These are phyloP conservation scores for Eucalyptus leucophloia DNA, from an alignment of 345 rosid species.

Conservation along the genomic window DNA sequence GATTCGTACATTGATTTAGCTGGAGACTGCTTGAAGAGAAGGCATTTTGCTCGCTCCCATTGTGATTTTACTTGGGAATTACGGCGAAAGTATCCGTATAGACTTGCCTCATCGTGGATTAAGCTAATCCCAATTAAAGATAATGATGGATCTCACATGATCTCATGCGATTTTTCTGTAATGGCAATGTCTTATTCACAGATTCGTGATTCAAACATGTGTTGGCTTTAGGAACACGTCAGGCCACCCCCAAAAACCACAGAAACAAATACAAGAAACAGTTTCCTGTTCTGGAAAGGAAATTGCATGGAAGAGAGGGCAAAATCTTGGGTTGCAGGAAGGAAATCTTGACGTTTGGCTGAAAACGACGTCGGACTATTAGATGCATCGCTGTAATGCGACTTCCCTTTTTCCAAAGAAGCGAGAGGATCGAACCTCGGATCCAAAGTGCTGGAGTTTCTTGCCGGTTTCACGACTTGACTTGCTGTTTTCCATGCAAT, in stretches of 20 bases:
- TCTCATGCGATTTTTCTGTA: neutral
- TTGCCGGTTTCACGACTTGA: neutral
- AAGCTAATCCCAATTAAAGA: neutral
- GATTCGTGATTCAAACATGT: neutral
- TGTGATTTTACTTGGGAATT: neutral
- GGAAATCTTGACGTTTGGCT: conserved; percentile 2
- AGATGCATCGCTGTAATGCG: neutral
- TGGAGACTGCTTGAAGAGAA: neutral
- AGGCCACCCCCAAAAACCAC: neutral
- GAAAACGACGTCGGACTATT: neutral
- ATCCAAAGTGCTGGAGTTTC: neutral
- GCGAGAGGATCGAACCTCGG: neutral
- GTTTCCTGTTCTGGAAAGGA: neutral
- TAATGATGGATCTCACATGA: neutral
- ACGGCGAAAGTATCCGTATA: neutral
- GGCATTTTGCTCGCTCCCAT: neutral
- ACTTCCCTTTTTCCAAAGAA: neutral
- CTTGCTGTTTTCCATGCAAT: neutral
- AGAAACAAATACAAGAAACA: neutral
- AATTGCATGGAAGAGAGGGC: conserved; percentile 6
- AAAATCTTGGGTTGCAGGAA: neutral
- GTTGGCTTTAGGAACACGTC: neutral
- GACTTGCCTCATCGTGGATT: neutral
- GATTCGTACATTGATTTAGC: neutral
- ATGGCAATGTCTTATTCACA: neutral